A percentile compares a stretch with the other conserved stretches of the same genome.
Evolutionary conservation across 140 eudicot species (phyloP).

Genomic region (Anethum foeniculum): DNA sequence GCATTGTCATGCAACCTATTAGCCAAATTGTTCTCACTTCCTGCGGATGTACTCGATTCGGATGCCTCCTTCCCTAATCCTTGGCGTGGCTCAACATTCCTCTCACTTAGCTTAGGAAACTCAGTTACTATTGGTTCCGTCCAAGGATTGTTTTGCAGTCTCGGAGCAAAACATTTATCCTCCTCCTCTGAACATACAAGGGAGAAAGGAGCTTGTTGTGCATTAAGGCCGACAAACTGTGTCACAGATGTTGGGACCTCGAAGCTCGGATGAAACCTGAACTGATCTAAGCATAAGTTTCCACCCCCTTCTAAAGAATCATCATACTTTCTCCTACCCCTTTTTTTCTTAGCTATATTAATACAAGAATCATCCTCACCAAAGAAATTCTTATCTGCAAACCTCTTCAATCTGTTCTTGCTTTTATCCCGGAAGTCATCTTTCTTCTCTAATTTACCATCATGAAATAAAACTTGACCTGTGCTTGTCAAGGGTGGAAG

Average conservation of each 20-base stretch:
- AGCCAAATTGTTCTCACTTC: conserved; percentile 50
- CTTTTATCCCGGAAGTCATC: conserved; percentile 41
- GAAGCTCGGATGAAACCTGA: conserved; percentile 43
- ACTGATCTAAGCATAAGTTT: conserved; percentile 36
- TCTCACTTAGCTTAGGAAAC: conserved; percentile 54
- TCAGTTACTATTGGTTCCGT: conserved; percentile 44
- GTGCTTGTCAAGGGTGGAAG: conserved; percentile 13
- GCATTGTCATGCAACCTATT: conserved; percentile 25
- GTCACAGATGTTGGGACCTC: conserved; percentile 16
- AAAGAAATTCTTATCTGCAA: conserved; percentile 36
- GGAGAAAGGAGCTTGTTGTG: conserved; percentile 50
- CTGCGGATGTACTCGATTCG: conserved; percentile 61
- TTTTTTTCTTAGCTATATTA: conserved; percentile 51
- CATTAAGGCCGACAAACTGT: conserved; percentile 24
- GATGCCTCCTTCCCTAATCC: conserved; percentile 47
- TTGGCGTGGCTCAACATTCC: conserved; percentile 38
- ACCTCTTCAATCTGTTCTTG: conserved; percentile 63
- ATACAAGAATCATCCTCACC: conserved; percentile 37
- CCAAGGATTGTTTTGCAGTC: conserved; percentile 54
- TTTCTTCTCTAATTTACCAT: conserved; percentile 36
- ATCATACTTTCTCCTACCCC: conserved; percentile 34
- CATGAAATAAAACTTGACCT: conserved; percentile 3
- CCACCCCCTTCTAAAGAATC: conserved; percentile 32
- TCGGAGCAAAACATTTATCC: conserved; percentile 33
- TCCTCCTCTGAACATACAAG: conserved; percentile 45